Evolutionary conservation across 2,329 filamentous ascomycete species (phyloP), one percentile per base, ranked within the genome.

Genomic region (Aspergillus versicolor): DNA sequence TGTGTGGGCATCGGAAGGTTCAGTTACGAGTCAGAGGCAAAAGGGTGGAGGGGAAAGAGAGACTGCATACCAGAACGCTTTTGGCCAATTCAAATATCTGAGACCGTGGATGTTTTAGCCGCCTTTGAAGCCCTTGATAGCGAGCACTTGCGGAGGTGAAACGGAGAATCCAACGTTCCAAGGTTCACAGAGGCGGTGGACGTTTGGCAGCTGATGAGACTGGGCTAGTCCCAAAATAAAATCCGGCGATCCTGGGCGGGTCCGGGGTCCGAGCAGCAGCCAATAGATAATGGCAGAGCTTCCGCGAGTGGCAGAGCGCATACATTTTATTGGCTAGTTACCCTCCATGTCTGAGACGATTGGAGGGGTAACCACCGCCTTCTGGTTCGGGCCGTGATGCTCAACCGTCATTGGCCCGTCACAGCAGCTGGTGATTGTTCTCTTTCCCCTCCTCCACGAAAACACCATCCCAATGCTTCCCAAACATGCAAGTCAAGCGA

Each of bases 271-370:
- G 54, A 30, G 22, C 12, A 19, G 13, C 4, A 22, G 15, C 63
- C 63, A 61, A 62, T 61, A 13, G 51, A 2, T 3, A 41, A 11
- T 51, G 56, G 55, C 37, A 27, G 0, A 30, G 27, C 32, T 22
- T 37, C 52, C 43, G 34, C 15, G 41, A 40, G 11, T 46, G 52
- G 47, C 46, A 43, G 38, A 40, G 27, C 17, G 43, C 34, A 61
- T 61, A 48, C 49, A 63, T 52, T 54, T 56, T 21, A 67, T 63
- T 67, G 65, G 65, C 42, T 37, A 22, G 5, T 24, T 12, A 7
- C 49, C 53, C 48, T 52, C 52, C 52, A 51, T 50, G 53, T 58
- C 54, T 58, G 50, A 56, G 46, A 48, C 59, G 54, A 66, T 64
- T 52, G 62, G 55, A 59, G 54, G 57, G 59, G 37, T 58, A 52